Evolutionary conservation across 2,329 filamentous ascomycete genomes (phyloP).

Genomic region (Nemania sp.): DNA sequence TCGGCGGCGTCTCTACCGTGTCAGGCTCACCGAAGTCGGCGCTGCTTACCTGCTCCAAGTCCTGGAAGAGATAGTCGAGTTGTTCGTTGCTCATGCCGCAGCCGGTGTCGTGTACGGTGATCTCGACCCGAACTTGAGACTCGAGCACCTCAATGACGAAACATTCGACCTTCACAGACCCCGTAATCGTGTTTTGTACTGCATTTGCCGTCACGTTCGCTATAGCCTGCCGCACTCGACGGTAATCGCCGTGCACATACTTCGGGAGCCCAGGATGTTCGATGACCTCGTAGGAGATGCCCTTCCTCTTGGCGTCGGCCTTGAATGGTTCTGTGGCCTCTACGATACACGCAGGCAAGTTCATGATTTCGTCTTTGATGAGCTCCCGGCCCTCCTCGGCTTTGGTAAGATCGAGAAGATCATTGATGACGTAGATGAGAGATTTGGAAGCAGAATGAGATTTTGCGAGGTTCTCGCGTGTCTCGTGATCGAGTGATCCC

Average conservation of each 20-base stretch:
- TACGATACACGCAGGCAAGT: conserved; percentile 69
- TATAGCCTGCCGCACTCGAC: conserved; percentile 79
- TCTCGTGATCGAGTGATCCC: conserved; percentile 77
- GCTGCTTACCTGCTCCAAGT: conserved; percentile 61
- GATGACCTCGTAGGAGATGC: conserved; percentile 68
- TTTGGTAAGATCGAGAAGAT: conserved; percentile 85
- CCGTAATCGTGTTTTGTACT: conserved; percentile 72
- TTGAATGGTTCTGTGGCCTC: conserved; percentile 77
- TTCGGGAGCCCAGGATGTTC: conserved; percentile 70
- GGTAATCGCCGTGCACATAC: conserved; percentile 75
- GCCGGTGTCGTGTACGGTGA: conserved; percentile 77
- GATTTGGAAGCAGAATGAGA: conserved; percentile 93
- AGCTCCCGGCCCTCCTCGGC: conserved; percentile 79
- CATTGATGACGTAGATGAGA: conserved; percentile 91
- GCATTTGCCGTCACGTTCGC: conserved; percentile 85
- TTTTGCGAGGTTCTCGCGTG: conserved; percentile 78
- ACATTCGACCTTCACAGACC: conserved; percentile 71
- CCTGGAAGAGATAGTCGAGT: conserved; percentile 60
- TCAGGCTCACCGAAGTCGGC: conserved; percentile 45
- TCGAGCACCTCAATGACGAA: conserved; percentile 61
- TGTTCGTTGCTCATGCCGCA: conserved; percentile 62
- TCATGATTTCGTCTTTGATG: conserved; percentile 79
- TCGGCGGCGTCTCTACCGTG: conserved; percentile 34
- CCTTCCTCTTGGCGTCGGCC: conserved; percentile 75
- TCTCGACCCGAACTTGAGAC: conserved; percentile 67